These are phyloP conservation scores for Lobosporangium transversale DNA, from an alignment of 192 early-diverging fungal species.

Conservation along the genomic window DNA sequence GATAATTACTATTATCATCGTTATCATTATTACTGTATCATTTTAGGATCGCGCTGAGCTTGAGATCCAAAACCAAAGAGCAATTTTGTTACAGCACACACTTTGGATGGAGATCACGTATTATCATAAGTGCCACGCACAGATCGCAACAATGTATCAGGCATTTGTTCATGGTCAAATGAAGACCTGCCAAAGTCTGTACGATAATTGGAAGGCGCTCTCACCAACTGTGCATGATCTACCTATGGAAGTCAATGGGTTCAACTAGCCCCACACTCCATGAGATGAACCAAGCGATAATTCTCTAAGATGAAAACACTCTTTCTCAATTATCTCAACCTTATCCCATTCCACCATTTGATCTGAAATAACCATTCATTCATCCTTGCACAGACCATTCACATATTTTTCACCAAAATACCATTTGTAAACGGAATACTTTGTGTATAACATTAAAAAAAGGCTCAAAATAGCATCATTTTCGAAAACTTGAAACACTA, in stretches of 20 bases:
- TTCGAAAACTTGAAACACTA: background rate
- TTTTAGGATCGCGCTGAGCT: slow-evolving; percentile 64
- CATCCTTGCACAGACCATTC: no score
- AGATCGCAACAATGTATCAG: slow-evolving; percentile 68
- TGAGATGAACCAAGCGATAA: no score
- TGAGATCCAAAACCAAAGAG: slow-evolving; percentile 55
- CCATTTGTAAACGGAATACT: no score
- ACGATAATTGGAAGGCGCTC: slow-evolving; percentile 63
- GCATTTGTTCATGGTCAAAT: slow-evolving; percentile 67
- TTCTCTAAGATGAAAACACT: no score
- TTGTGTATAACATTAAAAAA: no score
- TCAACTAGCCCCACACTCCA: slow-evolving; percentile 45
- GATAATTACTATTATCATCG: background rate
- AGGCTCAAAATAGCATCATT: background rate
- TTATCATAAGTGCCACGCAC: slow-evolving; percentile 68
- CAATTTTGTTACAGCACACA: slow-evolving; percentile 63
- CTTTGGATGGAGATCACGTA: slow-evolving; percentile 65
- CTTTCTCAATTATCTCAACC: no score
- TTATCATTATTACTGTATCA: background rate
- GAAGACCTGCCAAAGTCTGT: slow-evolving; percentile 58
- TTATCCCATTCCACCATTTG: no score
- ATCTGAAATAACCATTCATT: no score
- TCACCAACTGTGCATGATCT: slow-evolving; percentile 58
- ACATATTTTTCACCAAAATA: no score
- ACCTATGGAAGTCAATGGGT: slow-evolving; percentile 61